Evolutionary conservation across 192 early-diverging fungal species (phyloP), one percentile per base, ranked within the genome.

Genomic region (Endogone sp.): DNA sequence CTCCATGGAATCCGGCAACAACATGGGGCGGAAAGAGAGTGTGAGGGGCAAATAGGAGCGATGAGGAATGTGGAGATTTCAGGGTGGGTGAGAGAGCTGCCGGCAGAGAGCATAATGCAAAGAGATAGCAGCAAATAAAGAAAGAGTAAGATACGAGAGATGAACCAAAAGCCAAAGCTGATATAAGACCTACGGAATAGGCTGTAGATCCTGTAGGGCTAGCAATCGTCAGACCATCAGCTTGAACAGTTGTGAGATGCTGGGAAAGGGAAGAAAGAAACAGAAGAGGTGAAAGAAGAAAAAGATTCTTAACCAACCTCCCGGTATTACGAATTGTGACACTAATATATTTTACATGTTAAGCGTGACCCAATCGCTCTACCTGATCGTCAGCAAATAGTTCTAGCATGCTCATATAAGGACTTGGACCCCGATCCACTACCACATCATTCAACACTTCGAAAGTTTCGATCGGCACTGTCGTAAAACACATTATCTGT

Each of bases 371-470:
- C n/a, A n/a, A n/a, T n/a, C n/a, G n/a, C n/a, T n/a, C n/a, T n/a
- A n/a, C n/a, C n/a, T n/a, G n/a, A n/a, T 92, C 90, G 10, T 83
- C 82, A 11, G 89, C 95, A 82, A 91, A 94, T 16, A 94, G 81
- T 72, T 94, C 92, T 56, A 99, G 81, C 68, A 93, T 81, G 32
- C 86, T 85, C 86, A 99, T 91, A 68, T 93, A 96, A 3, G 97
- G 89, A 62, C 89, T 92, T 13, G 95, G 95, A 3, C 97, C 94
- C 49, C 97, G 90, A 77, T 99, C 97, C 23, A 99, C 89, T 1
- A 95, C 93, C 20, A 99, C 74, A 67, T 99, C 97, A 64, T 99
- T 99, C 64, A 99, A 75, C 29, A 99, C 93, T 71, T 97, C 88
- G 80, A 94, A 96, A 3, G 89, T 88, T 72, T 91, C 82, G 3